Evolutionary conservation across 2,329 filamentous ascomycete species (phyloP), one percentile per base, ranked within the genome.

Genomic region (Aspergillus carbonarius): DNA sequence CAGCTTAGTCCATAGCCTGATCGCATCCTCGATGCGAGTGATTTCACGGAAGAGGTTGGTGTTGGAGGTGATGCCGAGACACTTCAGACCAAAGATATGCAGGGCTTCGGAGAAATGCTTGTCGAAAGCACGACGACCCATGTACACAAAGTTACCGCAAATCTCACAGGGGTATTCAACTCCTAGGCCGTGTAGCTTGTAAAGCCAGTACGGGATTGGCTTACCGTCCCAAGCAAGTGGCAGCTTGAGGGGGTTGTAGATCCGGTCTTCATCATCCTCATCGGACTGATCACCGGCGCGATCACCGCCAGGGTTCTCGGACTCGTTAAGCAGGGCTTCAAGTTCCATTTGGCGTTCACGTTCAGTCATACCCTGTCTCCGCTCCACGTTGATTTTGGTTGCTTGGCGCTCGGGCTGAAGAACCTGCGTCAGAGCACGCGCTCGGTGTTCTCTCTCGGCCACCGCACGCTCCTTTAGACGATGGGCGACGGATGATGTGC

Each of bases 111-210:
- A 96, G 79, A 99, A 99, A 75, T 99, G 95, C 81, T 99, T 99
- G 73, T 99, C 95, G 68, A 97, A 99, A 1, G 93, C 93, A 51
- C 95, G 86, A 23, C 95, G 85, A 15, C 95, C 95, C 90, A 96
- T 97, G 79, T 98, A 98, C n/a, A 97, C 92, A 70, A 92, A 97
- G 76, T 98, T 98, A 57, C 95, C 95, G 72, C 95, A 99, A 57
- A 99, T 91, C 74, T 99, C 93, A 80, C 95, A 99, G 0, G 90
- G 84, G 66, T 97, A 96, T 68, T 99, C 95, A 12, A 96, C 92
- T 8, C 95, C 95, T 25, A 99, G 81, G 1, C 95, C 95, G 72
- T 99, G 95, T 15, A 99, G 83, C 67, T 97, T 95, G 82, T 98
- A 99, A 15, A 99, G 84, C 95, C 95, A 99, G 81, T 95, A 99